phyloP scores from a whole-genome alignment of 257 asterid genomes.

The Ajuga chamaepitys region DNA sequence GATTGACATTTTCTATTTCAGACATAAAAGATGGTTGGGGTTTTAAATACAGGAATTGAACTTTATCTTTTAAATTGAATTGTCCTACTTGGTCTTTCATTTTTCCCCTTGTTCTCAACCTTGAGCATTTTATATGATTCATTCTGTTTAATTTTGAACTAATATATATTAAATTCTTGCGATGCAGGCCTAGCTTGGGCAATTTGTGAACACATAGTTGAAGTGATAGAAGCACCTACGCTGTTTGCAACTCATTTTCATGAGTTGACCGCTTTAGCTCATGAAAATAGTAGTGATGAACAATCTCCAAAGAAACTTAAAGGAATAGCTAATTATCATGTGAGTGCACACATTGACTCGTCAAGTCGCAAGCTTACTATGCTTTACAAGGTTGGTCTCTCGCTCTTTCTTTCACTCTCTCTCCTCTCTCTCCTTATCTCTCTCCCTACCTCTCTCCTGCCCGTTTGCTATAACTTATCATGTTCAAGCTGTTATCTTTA shows the following conservation, averaged over 20 bases:
- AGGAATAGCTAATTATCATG: slow-evolving; percentile 88
- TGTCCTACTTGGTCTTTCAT: background rate
- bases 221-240: slow-evolving; percentile 83
- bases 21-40: background rate
- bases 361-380: slow-evolving; percentile 85
- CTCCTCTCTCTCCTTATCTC: background rate
- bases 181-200: slow-evolving; percentile 94
- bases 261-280: slow-evolving; percentile 88
- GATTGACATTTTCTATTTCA: background rate
- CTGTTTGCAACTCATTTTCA: slow-evolving; percentile 97
- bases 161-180: slow-evolving; percentile 3
- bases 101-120: background rate
- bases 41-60: background rate
- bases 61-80: background rate
- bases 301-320: slow-evolving; percentile 36
- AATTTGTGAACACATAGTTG: slow-evolving; percentile 87
- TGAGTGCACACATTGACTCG: slow-evolving; percentile 91
- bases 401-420: slow-evolving; percentile 15
- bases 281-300: slow-evolving; percentile 33
- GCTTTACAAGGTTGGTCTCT: slow-evolving; percentile 76
- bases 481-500: background rate
- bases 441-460: background rate
- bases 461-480: background rate
- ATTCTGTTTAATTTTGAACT: background rate
- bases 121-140: slow-evolving; percentile 10